Conservation (phyloP, 176 grass and related monocot genomes). For the Thalia dealbata region DNA sequence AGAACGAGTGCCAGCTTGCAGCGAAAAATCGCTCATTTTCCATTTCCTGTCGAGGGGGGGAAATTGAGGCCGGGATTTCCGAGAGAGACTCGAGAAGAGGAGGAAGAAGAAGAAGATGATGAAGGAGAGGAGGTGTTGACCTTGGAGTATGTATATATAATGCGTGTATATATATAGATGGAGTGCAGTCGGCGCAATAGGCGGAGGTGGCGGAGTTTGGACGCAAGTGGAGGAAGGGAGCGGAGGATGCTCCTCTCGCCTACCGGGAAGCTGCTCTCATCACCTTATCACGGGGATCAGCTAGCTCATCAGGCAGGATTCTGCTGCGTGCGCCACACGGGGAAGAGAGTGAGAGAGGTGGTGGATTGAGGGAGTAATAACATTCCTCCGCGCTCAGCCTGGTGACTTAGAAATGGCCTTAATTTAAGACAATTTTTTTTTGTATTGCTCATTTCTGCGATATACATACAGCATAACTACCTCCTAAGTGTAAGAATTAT, state of each 20-base stretch:
- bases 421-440: too few relatives aligned
- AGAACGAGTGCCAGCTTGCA: not conserved
- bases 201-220: not conserved
- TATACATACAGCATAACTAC: too few relatives aligned
- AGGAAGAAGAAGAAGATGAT: not conserved
- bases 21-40: conserved; percentile 38
- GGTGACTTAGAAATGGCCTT: too few relatives aligned
- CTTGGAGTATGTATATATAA: not conserved
- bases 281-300: not conserved
- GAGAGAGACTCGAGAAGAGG: not conserved
- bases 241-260: not conserved
- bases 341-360: not conserved
- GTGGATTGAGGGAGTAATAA: too few relatives aligned
- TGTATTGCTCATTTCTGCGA: too few relatives aligned
- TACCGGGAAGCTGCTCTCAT: not conserved
- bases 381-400: too few relatives aligned
- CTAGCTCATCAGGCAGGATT: too few relatives aligned
- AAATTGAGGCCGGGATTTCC: too few relatives aligned
- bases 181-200: not conserved
- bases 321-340: not conserved
- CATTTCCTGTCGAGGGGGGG: not conserved
- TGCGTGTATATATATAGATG: not conserved
- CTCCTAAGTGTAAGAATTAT: too few relatives aligned
- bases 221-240: not conserved
- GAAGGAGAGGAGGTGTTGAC: not conserved